phyloP scores from a whole-genome alignment of 768 basidiomycete genomes.

The Paxillus rubicundulus region DNA sequence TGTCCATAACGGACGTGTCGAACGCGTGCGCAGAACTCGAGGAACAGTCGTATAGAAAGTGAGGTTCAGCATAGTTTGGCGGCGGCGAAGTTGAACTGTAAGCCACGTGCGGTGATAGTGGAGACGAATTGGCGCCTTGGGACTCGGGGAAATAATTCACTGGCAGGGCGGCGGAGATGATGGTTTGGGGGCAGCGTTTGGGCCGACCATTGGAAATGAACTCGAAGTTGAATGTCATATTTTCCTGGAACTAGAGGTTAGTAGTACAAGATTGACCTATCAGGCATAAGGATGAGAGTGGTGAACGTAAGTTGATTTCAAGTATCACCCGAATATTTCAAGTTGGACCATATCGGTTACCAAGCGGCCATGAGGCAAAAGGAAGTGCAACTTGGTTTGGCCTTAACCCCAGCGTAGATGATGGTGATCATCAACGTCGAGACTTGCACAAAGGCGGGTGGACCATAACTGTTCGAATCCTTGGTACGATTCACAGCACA shows the following conservation, averaged over 20 bases:
- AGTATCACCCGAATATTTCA: slow-evolving; percentile 1
- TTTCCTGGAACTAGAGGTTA: slow-evolving; percentile 1
- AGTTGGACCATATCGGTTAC: slow-evolving; percentile 19
- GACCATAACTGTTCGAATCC: background rate
- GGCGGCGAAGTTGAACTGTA: slow-evolving; percentile 13
- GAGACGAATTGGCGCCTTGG: slow-evolving; percentile 4
- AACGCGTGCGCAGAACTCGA: background rate
- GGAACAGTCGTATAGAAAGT: background rate
- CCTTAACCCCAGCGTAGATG: background rate
- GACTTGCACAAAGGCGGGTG: background rate
- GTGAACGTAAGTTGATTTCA: slow-evolving; percentile 28
- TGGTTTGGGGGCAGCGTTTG: background rate
- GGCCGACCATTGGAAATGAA: slow-evolving; percentile 3
- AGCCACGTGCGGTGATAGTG: slow-evolving; percentile 2
- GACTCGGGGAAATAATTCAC: background rate
- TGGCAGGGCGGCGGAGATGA: background rate
- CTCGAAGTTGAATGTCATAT: slow-evolving; percentile 20
- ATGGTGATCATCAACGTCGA: background rate
- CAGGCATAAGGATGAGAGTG: background rate
- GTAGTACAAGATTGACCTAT: slow-evolving; percentile 18
- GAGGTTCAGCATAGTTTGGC: background rate
- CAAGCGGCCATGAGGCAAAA: slow-evolving; percentile 9
- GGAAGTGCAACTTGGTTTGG: background rate
- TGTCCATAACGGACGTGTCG: background rate
- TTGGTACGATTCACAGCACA: background rate